phyloP scores from a whole-genome alignment of 495 filamentous ascomycete genomes.

The Chlorociboria aeruginascens region DNA sequence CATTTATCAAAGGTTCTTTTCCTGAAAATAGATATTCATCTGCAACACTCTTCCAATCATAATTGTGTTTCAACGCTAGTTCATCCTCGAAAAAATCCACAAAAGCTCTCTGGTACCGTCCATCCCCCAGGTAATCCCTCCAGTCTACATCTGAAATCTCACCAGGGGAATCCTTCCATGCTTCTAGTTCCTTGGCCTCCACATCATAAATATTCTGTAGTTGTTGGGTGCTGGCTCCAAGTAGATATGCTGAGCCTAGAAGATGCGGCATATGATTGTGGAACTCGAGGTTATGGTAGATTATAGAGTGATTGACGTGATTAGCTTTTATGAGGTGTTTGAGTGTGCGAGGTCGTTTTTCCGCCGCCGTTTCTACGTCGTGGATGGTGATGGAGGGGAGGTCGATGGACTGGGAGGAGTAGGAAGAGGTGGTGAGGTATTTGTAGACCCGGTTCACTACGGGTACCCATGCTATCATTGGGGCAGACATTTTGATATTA shows the following conservation, averaged over 20 bases:
- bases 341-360: constrained; percentile 69
- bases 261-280: constrained; percentile 87
- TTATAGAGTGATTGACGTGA: constrained; percentile 76
- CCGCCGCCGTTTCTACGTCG: constrained; percentile 64
- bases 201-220: constrained; percentile 69
- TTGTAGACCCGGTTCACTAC: constrained; percentile 29
- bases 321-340: constrained; percentile 86
- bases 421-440: constrained; percentile 15
- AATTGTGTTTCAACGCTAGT: constrained; percentile 55
- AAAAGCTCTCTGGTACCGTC: constrained; percentile 76
- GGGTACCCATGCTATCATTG: constrained; percentile 36
- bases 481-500: constrained; percentile 23
- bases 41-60: constrained; percentile 74
- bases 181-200: constrained; percentile 56
- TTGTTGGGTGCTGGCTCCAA: constrained; percentile 61
- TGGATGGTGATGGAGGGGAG: constrained; percentile 60
- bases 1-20: constrained; percentile 65
- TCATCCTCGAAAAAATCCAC: constrained; percentile 89
- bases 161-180: constrained; percentile 75
- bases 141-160: constrained; percentile 78
- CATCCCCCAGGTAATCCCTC: constrained; percentile 68
- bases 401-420: constrained; percentile 35
- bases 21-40: constrained; percentile 65
- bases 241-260: constrained; percentile 70
- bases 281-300: constrained; percentile 66